Evolutionary conservation across 768 basidiomycete genomes (phyloP), one percentile per base, ranked within the genome.

Genomic region (Xerocomellus chrysenteron): DNA sequence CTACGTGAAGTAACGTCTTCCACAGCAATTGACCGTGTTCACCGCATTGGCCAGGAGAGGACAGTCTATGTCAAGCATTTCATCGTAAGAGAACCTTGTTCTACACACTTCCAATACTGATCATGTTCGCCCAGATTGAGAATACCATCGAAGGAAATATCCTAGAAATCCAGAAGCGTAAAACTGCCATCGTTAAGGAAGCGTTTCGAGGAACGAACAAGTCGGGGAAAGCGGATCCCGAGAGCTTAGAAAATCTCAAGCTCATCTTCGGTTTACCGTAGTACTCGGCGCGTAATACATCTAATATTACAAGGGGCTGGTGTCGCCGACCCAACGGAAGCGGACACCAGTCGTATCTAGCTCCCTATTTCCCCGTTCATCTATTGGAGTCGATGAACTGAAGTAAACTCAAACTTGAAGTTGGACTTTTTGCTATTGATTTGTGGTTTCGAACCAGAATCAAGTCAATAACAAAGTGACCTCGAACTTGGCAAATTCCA

Each of bases 61-160:
- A 82, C 87, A 0, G 92, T 94, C 28, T 84, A 88, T 58, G 92
- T 94, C 37, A 92, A 85, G 53, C 91, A 92, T 62, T 92, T 90
- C 70, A 87, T 93, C 59, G 90, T 90, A 65, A 65, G 83, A 68
- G 16, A 12, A 40, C n/a, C 8, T 17, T 32, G 6, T 9, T 44
- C 26, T 30, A 41, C 42, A 13, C 26, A 13, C 26, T 35, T 35
- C 26, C 2, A 19, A 30, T 8, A 40, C 39, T 60, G 9, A 55
- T 4, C 26, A 26, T n/a, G 35, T 19, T 49, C 33, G 19, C 37
- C 40, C 58, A 91, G 89, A 76, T 91, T 3, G 72, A 82, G 11
- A 77, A 87, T 52, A 92, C 90, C 1, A 88, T 93, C 54, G 91
- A 93, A 68, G 84, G 84, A 0, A 83, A 88, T 16, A 91, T 94